Evolutionary conservation across 495 filamentous ascomycete genomes (phyloP).

Genomic region (Rusavskia elegans): DNA sequence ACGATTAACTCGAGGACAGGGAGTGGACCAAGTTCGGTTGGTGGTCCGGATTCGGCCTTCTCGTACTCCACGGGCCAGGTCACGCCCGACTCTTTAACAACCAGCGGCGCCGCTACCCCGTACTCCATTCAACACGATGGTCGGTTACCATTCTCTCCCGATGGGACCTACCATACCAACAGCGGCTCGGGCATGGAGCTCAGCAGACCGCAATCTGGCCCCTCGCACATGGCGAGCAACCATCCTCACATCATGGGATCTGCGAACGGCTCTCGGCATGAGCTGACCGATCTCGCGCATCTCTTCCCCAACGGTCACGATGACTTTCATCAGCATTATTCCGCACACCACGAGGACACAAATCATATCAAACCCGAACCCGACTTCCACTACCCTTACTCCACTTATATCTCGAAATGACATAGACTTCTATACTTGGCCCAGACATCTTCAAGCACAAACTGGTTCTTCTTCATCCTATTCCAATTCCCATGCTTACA

Average conservation of each 20-base stretch:
- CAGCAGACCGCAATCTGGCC: conserved; percentile 2
- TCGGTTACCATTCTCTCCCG: conserved; percentile 5
- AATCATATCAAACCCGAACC: conserved; percentile 8
- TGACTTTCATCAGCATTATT: conserved; percentile 6
- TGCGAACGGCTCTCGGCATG: conserved; percentile 4
- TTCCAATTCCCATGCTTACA: too few relatives aligned
- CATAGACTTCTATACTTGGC: not conserved
- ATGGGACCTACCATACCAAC: not conserved
- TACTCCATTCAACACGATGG: conserved; percentile 9
- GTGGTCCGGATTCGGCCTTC: conserved; percentile 2
- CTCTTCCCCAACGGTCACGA: conserved; percentile 2
- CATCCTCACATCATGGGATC: conserved; percentile 10
- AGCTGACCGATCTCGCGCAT: conserved; percentile 4
- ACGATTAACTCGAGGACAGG: conserved; percentile 6
- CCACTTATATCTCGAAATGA: not conserved
- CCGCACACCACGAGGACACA: conserved; percentile 7
- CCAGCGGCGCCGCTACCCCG: conserved; percentile 14
- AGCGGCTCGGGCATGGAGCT: not conserved
- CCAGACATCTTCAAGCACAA: too few relatives aligned
- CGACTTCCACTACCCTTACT: conserved; percentile 2
- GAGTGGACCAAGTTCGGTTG: conserved; percentile 1
- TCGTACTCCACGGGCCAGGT: conserved; percentile 10
- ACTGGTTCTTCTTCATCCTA: too few relatives aligned
- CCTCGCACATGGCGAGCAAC: conserved; percentile 6
- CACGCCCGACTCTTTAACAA: conserved; percentile 13